Conservation (phyloP, 805 yeast species). For the Phaffomyces antillensis region DNA sequence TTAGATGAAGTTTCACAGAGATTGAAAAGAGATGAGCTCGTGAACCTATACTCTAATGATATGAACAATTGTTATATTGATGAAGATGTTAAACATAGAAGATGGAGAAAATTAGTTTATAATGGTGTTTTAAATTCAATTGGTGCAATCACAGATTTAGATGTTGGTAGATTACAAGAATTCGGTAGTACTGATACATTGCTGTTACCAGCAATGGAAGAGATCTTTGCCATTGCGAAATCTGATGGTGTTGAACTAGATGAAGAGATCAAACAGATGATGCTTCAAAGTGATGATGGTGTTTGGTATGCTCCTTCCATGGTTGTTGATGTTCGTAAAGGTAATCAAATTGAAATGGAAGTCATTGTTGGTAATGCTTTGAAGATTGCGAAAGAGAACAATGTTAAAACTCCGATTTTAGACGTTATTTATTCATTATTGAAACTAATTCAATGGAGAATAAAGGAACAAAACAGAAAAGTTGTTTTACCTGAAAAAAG, state of each 20-base stretch:
- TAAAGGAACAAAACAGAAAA: slow-evolving; percentile 50
- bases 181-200: slow-evolving; percentile 36
- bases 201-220: slow-evolving; percentile 58
- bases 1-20: slow-evolving; percentile 19
- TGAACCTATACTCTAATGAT: slow-evolving; percentile 37
- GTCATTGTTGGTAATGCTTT: slow-evolving; percentile 64
- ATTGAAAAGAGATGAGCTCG: slow-evolving; percentile 36
- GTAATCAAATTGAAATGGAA: slow-evolving; percentile 65
- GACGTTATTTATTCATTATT: slow-evolving; percentile 50
- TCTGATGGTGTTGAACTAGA: slow-evolving; percentile 58
- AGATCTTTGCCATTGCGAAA: slow-evolving; percentile 56
- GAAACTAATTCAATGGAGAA: slow-evolving; percentile 52
- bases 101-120: slow-evolving; percentile 66
- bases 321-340: slow-evolving; percentile 60
- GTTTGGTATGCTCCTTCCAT: slow-evolving; percentile 62
- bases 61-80: slow-evolving; percentile 34
- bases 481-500: slow-evolving; percentile 36
- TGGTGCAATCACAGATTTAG: slow-evolving; percentile 51
- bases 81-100: slow-evolving; percentile 39
- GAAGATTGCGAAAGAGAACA: slow-evolving; percentile 37
- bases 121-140: slow-evolving; percentile 62
- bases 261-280: slow-evolving; percentile 37
- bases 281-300: slow-evolving; percentile 54
- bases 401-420: slow-evolving; percentile 55
- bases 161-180: slow-evolving; percentile 46